Evolutionary conservation across 2,329 filamentous ascomycete genomes (phyloP), one percentile per base, ranked within the genome.

Genomic region (Pleurostoma richardsiae): DNA sequence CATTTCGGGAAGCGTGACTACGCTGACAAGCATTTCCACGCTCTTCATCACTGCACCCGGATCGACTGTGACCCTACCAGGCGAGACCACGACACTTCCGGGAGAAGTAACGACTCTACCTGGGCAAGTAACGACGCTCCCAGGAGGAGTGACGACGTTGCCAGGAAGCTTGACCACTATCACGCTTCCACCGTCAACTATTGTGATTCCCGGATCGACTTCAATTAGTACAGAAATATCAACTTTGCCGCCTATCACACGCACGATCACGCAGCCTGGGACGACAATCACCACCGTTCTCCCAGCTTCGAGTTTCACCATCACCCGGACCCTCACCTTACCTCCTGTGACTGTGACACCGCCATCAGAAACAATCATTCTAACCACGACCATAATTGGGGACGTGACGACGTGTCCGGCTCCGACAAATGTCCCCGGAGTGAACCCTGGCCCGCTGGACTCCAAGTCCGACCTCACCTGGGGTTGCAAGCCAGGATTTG

Each of bases 401-500:
- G 54, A 54, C 1, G 50, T 72, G 6, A 67, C 65, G 10, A 52
- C 67, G 4, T 81, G 78, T 48, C 61, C 74, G 4, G 60, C 63
- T 2, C 73, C 76, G 3, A 71, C 71, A 3, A 70, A 71, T 29
- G 46, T 44, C 26, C 40, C 61, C 36, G 46, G 58, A 42, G 31
- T 49, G 30, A 31, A 36, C 10, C 44, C 51, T 6, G 39, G 55
- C 10, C 51, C 59, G 2, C 63, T 72, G 10, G 48, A 65, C 39
- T 55, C 60, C 4, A 54, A 54, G 19, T 73, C 72, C 2, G 54
- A 77, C 44, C 63, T 62, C 38, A 77, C 75, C 1, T 82, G 72
- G 66, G 79, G 79, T 43, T 82, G 79, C 56, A 43, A 51, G 10
- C 75, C 77, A 3, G 76, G 77, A 30, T 73, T 57, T 11, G 68